Evolutionary conservation across 78 protist species (phyloP).

Genomic region (Cavenderia fasciculata): DNA sequence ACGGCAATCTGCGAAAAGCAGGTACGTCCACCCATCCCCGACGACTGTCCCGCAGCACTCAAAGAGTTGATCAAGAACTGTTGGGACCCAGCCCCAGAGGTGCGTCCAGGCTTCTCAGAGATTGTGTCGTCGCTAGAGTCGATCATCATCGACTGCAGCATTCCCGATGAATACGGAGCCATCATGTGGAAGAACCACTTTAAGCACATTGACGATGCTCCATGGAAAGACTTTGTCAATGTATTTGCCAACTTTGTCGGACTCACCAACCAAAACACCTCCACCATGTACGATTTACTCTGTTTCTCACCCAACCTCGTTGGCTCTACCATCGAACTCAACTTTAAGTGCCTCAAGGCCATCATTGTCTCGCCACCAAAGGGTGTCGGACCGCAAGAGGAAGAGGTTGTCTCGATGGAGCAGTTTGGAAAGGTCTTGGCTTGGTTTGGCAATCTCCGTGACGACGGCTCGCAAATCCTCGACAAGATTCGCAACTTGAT

Average conservation of each 20-base stretch:
- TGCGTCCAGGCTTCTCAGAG: slow-evolving; percentile 61
- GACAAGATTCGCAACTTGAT: slow-evolving; percentile 74
- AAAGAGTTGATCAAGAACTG: slow-evolving; percentile 37
- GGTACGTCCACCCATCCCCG: slow-evolving; percentile 80
- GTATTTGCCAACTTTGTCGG: slow-evolving; percentile 70
- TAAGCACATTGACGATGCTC: slow-evolving; percentile 45
- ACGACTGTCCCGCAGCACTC: slow-evolving; percentile 53
- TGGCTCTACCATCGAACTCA: slow-evolving; percentile 67
- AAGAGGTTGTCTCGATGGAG: slow-evolving; percentile 80
- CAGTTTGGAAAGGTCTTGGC: slow-evolving; percentile 84
- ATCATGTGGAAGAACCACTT: slow-evolving; percentile 80
- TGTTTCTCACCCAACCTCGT: slow-evolving; percentile 64
- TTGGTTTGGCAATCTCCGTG: slow-evolving; percentile 82
- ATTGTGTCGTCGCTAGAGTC: slow-evolving; percentile 71
- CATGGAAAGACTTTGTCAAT: slow-evolving; percentile 81
- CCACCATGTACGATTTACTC: slow-evolving; percentile 64
- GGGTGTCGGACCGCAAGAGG: slow-evolving; percentile 69
- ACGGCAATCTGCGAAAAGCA: slow-evolving; percentile 74
- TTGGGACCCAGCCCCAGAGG: slow-evolving; percentile 73
- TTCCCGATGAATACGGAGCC: slow-evolving; percentile 74
- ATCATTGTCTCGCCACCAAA: slow-evolving; percentile 62
- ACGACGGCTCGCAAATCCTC: slow-evolving; percentile 63
- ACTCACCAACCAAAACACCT: slow-evolving; percentile 33
- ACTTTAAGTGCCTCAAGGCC: slow-evolving; percentile 78
- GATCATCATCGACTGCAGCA: slow-evolving; percentile 62